These are phyloP conservation scores for Phlyctochytrium planicorne DNA, from an alignment of 192 early-diverging fungal species.

Conservation along the genomic window DNA sequence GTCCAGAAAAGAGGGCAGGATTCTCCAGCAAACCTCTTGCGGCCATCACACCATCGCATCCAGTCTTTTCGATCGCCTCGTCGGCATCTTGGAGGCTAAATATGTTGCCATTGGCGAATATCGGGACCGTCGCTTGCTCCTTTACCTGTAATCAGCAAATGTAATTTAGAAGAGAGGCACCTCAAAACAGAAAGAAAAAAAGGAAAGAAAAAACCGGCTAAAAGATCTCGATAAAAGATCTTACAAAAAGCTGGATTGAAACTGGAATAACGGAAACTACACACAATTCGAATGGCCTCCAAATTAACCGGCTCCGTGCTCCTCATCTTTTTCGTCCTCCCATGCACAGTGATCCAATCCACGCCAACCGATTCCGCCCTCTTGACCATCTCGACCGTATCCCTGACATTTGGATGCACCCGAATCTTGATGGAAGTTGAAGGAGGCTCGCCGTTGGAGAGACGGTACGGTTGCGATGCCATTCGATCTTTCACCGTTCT, in stretches of 20 bases:
- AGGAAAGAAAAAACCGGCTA: too few species aligned
- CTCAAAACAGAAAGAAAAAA: too few species aligned
- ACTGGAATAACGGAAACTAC: too few species aligned
- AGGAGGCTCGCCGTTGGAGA: constrained; percentile 39
- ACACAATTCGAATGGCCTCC: constrained; percentile 73
- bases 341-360: constrained; percentile 88
- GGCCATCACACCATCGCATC: constrained; percentile 88
- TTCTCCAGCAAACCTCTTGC: constrained; percentile 89
- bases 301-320: constrained; percentile 78
- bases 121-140: constrained; percentile 73
- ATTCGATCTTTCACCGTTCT: constrained; percentile 59
- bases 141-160: too few species aligned
- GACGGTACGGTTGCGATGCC: constrained; percentile 41
- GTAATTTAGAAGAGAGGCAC: too few species aligned
- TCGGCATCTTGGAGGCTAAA: constrained; percentile 76
- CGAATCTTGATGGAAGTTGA: constrained; percentile 84
- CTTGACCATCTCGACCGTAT: constrained; percentile 84
- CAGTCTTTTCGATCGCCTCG: constrained; percentile 69
- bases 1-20: constrained; percentile 89
- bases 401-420: constrained; percentile 68
- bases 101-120: constrained; percentile 87
- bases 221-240: too few species aligned
- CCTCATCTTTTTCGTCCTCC: constrained; percentile 77
- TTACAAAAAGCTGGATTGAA: too few species aligned
- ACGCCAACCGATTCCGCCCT: constrained; percentile 82